Conservation (phyloP, 495 filamentous ascomycete species). For the Penicillium ochrochloron region DNA sequence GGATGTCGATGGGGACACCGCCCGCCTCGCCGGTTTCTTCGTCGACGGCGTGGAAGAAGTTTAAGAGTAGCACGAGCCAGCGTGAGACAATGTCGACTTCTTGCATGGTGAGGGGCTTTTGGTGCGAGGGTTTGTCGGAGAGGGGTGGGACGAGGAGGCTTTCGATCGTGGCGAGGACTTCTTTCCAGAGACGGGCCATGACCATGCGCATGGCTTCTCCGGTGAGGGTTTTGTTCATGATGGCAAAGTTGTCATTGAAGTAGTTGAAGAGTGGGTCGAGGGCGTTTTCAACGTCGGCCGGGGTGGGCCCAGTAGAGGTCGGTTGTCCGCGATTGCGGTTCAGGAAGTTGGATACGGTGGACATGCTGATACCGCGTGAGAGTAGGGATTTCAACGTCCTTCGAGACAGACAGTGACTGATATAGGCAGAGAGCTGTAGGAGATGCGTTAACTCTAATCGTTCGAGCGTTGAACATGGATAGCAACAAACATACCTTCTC, state of each 20-base stretch:
- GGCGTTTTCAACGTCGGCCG: slow-evolving; percentile 76
- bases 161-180: slow-evolving; percentile 91
- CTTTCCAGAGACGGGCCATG: slow-evolving; percentile 98
- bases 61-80: slow-evolving; percentile 90
- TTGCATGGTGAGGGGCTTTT: slow-evolving; percentile 82
- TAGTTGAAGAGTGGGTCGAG: slow-evolving; percentile 91
- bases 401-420: slow-evolving; percentile 85
- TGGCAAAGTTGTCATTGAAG: slow-evolving; percentile 98
- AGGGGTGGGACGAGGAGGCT: slow-evolving; percentile 88
- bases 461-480: neutral
- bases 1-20: slow-evolving; percentile 86
- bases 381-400: slow-evolving; percentile 76
- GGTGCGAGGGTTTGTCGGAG: slow-evolving; percentile 91
- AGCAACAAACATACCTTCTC: slow-evolving; percentile 73
- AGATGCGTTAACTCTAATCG: neutral
- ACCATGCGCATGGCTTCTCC: slow-evolving; percentile 93
- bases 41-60: slow-evolving; percentile 94
- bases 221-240: slow-evolving; percentile 96
- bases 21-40: slow-evolving; percentile 82
- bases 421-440: slow-evolving; percentile 84
- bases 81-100: slow-evolving; percentile 95
- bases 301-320: slow-evolving; percentile 62
- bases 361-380: slow-evolving; percentile 70
- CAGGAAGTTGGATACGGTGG: slow-evolving; percentile 81
- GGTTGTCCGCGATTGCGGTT: slow-evolving; percentile 61